Conservation (phyloP, 345 rosid species). For the Boechera stricta region DNA sequence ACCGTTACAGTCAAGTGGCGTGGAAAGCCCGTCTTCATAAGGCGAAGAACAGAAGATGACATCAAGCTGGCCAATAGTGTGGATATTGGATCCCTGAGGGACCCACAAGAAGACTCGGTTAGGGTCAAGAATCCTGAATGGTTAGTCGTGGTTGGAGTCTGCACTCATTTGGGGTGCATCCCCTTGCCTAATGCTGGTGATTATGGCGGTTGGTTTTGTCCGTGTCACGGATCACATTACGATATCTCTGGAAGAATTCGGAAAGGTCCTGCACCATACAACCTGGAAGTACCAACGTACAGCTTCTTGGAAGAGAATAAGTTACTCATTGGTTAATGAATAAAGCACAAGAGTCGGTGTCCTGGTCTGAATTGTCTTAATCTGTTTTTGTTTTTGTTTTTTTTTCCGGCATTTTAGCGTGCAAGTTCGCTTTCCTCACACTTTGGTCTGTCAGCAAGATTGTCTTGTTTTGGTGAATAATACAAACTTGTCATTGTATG, state of each 20-base stretch:
- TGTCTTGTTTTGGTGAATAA: slow-evolving; percentile 40
- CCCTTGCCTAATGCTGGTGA: slow-evolving; percentile 98
- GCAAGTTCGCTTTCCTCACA: slow-evolving; percentile 7
- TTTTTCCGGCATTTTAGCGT: not conserved
- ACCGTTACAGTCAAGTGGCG: slow-evolving; percentile 98
- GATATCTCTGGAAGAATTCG: slow-evolving; percentile 93
- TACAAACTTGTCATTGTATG: slow-evolving; percentile 44
- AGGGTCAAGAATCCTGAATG: slow-evolving; percentile 95
- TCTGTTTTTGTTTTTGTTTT: slow-evolving; percentile 25
- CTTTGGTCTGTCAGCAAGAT: slow-evolving; percentile 27
- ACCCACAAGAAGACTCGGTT: slow-evolving; percentile 74
- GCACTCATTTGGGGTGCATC: slow-evolving; percentile 97
- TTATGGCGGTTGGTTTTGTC: slow-evolving; percentile 96
- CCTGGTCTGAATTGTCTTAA: slow-evolving; percentile 1
- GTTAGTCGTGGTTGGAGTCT: slow-evolving; percentile 86
- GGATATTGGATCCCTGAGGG: slow-evolving; percentile 77
- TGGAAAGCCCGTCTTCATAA: slow-evolving; percentile 95
- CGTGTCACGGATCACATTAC: slow-evolving; percentile 97
- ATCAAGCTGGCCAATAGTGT: slow-evolving; percentile 86
- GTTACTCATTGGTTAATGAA: slow-evolving; percentile 70
- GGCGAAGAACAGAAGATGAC: slow-evolving; percentile 91
- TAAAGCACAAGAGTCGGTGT: slow-evolving; percentile 11
- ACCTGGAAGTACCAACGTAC: slow-evolving; percentile 91
- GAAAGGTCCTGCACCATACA: slow-evolving; percentile 97
- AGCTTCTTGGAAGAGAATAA: slow-evolving; percentile 86